Percentiles rank a stretch among this genome's conserved stretches.
Evolutionary conservation across 139 green algal species (phyloP).

Genomic region (Pleodorina starrii): DNA sequence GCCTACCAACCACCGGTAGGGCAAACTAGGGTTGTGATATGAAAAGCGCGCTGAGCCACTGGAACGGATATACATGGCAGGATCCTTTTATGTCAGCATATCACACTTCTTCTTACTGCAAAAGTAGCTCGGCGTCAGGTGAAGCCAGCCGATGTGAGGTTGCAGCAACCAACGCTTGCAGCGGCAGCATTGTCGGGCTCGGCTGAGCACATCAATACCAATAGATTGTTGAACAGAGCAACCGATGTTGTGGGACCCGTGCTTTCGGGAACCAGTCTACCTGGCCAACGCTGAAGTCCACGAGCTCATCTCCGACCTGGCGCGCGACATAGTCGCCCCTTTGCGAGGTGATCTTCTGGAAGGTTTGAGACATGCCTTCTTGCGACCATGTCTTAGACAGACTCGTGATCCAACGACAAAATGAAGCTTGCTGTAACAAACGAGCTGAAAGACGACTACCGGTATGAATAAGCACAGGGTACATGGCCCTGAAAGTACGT

Average conservation of each 20-base stretch:
- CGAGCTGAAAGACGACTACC: no score
- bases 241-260: background rate
- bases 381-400: background rate
- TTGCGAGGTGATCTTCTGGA: background rate
- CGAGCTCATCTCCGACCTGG: background rate
- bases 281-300: constrained; percentile 58
- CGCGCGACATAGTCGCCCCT: constrained; percentile 50
- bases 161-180: constrained; percentile 43
- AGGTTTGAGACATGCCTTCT: background rate
- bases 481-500: no score
- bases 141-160: constrained; percentile 45
- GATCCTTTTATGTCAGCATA: background rate
- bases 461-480: no score
- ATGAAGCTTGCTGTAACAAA: no score
- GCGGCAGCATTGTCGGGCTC: constrained; percentile 31
- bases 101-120: constrained; percentile 56
- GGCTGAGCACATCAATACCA: constrained; percentile 45
- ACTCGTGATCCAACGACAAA: background rate
- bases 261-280: background rate
- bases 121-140: constrained; percentile 36
- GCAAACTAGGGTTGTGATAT: no score
- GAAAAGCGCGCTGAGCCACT: no score
- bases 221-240: background rate
- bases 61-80: no score
- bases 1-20: no score